phyloP scores from a whole-genome alignment of 495 filamentous ascomycete species.

The Tuber brumale region DNA sequence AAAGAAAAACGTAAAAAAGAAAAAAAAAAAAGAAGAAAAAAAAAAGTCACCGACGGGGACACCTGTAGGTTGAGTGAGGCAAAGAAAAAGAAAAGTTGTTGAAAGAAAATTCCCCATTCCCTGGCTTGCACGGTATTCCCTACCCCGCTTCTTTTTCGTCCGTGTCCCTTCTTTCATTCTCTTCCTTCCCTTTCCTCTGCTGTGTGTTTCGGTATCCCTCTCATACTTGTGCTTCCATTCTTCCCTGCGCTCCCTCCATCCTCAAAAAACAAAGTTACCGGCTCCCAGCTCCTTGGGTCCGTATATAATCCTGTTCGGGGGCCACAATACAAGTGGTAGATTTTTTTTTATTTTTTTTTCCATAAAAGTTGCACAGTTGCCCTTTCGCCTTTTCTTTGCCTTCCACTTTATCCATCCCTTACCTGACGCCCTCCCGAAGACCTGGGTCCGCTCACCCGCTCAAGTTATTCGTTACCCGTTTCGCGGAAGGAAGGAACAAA shows the following conservation, averaged over 20 bases:
- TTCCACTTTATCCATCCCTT: not conserved
- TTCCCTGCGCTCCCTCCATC: not conserved
- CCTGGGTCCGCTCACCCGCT: not conserved
- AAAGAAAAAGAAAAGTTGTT: not conserved
- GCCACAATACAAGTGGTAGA: not conserved
- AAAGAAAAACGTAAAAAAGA: too few relatives aligned
- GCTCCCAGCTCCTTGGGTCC: conserved; percentile 1
- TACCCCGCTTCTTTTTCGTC: conserved; percentile 2
- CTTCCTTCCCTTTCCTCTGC: not conserved
- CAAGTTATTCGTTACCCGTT: not conserved
- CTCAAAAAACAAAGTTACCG: conserved; percentile 1
- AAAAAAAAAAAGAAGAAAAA: not conserved
- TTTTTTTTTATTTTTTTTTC: conserved; percentile 3
- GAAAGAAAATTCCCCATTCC: not conserved
- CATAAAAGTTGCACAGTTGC: not conserved
- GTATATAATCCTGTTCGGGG: conserved; percentile 2
- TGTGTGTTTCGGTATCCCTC: not conserved
- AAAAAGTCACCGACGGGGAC: not conserved
- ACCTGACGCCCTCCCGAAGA: not conserved
- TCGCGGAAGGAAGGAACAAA: not conserved
- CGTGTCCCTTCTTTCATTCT: not conserved
- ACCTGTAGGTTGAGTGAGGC: not conserved
- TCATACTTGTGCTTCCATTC: not conserved
- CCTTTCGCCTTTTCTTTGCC: not conserved
- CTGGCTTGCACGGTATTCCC: not conserved